Evolutionary conservation across 2,329 filamentous ascomycete genomes (phyloP).

Genomic region (Colletotrichum trifolii): DNA sequence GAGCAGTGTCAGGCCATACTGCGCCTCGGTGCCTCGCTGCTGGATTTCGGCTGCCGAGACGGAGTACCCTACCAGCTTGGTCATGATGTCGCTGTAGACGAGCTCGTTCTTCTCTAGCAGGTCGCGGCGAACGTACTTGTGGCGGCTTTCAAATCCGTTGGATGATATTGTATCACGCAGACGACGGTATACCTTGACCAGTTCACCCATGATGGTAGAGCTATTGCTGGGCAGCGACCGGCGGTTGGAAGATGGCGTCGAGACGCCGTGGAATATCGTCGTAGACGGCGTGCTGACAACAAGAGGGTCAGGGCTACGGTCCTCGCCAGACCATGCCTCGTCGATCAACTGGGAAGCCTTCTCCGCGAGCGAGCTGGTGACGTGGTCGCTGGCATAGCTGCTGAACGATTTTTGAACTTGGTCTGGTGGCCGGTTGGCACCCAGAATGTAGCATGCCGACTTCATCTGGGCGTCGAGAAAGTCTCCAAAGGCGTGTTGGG

Average conservation of each 20-base stretch:
- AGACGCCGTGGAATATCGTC: slow-evolving; percentile 53
- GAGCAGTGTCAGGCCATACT: slow-evolving; percentile 78
- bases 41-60: slow-evolving; percentile 92
- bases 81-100: slow-evolving; percentile 67
- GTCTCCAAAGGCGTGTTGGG: slow-evolving; percentile 69
- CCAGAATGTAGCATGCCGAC: slow-evolving; percentile 54
- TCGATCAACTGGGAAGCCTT: slow-evolving; percentile 49
- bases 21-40: slow-evolving; percentile 83
- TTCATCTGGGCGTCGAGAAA: slow-evolving; percentile 74
- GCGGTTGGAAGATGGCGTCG: slow-evolving; percentile 49
- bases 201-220: slow-evolving; percentile 59
- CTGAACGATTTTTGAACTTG: slow-evolving; percentile 49
- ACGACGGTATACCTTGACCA: slow-evolving; percentile 70
- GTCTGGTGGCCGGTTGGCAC: slow-evolving; percentile 46
- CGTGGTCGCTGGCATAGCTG: slow-evolving; percentile 50
- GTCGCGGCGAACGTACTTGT: slow-evolving; percentile 45
- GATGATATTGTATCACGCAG: slow-evolving; percentile 67
- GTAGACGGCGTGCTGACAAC: slow-evolving; percentile 55
- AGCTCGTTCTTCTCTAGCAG: slow-evolving; percentile 56
- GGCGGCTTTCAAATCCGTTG: slow-evolving; percentile 61
- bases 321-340: slow-evolving; percentile 54
- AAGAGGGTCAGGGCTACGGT: slow-evolving; percentile 46
- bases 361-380: slow-evolving; percentile 54
- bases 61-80: slow-evolving; percentile 80
- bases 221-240: slow-evolving; percentile 47